Conservation (phyloP, 441 rosid genomes). For the Corymbia calophylla region DNA sequence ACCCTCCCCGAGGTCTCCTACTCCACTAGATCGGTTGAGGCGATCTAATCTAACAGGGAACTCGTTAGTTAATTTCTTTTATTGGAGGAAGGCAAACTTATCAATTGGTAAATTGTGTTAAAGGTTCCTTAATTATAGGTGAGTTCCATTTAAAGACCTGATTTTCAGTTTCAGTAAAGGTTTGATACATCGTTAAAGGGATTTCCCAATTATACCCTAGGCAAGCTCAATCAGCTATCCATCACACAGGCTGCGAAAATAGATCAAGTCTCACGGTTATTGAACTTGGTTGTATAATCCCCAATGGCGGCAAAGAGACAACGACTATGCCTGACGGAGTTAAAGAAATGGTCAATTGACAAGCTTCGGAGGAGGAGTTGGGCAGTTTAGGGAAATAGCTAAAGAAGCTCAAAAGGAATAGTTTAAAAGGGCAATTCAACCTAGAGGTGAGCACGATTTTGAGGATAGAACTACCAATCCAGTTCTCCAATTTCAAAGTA, state of each 20-base stretch:
- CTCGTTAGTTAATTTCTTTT: not conserved
- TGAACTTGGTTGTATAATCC: too few relatives aligned
- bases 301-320: not conserved
- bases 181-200: conserved; percentile 24
- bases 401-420: too few relatives aligned
- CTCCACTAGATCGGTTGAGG: too few relatives aligned
- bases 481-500: too few relatives aligned
- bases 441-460: rapidly evolving
- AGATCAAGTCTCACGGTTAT: too few relatives aligned
- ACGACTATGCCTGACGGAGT: rapidly evolving
- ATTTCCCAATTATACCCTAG: conserved; percentile 9
- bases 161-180: not conserved
- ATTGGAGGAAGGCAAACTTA: not conserved
- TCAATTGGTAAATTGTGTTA: not conserved
- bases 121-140: not conserved
- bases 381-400: not conserved
- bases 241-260: too few relatives aligned
- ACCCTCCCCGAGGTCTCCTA: too few relatives aligned
- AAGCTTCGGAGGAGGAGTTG: not conserved
- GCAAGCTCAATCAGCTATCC: too few relatives aligned
- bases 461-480: rapidly evolving
- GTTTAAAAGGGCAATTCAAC: too few relatives aligned
- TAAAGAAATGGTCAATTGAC: too few relatives aligned
- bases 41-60: not conserved
- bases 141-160: not conserved